Evolutionary conservation across 441 rosid species (phyloP).

Genomic region (Monsonia emarginata): DNA sequence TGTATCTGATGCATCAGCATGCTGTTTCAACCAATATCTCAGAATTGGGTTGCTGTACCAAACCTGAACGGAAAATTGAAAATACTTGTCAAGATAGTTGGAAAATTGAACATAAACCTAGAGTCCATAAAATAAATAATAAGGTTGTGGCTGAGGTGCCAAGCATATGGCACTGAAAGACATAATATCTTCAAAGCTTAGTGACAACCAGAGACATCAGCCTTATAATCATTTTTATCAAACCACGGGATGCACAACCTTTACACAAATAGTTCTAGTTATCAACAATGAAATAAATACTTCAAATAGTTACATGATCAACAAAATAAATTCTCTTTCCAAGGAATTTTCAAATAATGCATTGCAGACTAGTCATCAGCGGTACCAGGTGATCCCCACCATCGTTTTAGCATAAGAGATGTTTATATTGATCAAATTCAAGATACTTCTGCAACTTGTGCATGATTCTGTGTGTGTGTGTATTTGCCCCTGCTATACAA

Average conservation of each 20-base stretch:
- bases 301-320: neutral
- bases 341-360: neutral
- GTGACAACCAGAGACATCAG: neutral
- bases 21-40: conserved; percentile 73
- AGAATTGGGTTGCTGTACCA: conserved; percentile 75
- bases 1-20: conserved; percentile 49
- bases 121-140: neutral
- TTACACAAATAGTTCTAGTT: neutral
- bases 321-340: too few species aligned
- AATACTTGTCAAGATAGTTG: neutral
- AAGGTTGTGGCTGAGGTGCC: neutral
- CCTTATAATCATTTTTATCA: neutral
- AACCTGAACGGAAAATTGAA: conserved; percentile 36
- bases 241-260: neutral
- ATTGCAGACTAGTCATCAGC: neutral
- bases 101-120: neutral
- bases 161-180: neutral
- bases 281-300: neutral
- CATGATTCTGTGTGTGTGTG: neutral
- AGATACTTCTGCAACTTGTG: conserved; percentile 1
- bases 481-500: conserved; percentile 18
- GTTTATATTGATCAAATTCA: neutral
- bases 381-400: neutral
- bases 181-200: neutral
- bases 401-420: neutral